Conservation (phyloP, 306 rosid species). For the Inga laurina region DNA sequence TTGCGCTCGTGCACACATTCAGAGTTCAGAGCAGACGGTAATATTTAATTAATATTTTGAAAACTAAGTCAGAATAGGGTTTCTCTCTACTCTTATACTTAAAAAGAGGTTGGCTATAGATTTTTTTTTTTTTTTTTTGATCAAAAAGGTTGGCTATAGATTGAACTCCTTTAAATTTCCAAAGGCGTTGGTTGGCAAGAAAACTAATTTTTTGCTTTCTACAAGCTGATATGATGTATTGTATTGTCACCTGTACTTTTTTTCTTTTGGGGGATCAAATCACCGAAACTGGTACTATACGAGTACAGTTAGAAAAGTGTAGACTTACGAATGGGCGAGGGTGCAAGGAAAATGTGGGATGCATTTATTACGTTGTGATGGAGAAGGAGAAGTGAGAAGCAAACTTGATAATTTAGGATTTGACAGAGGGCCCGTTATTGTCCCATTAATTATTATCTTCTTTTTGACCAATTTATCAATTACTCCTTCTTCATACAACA, state of each 20-base stretch:
- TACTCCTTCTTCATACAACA: neutral
- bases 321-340: no score
- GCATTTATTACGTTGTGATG: neutral
- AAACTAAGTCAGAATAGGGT: neutral
- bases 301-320: no score
- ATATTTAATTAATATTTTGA: neutral
- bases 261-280: neutral
- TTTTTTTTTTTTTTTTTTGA: no score
- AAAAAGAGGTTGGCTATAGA: no score
- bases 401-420: neutral
- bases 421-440: neutral
- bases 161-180: neutral
- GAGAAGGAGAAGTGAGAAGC: neutral
- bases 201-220: neutral
- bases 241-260: neutral
- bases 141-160: neutral
- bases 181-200: neutral
- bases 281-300: neutral
- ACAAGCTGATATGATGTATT: neutral
- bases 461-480: neutral
- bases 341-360: no score
- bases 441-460: neutral
- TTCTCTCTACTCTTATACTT: neutral
- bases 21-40: neutral
- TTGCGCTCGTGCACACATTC: constrained; percentile 14